Base-by-base conservation (phyloP, 139 green algal species). In the Yamagishiella unicocca region DNA sequence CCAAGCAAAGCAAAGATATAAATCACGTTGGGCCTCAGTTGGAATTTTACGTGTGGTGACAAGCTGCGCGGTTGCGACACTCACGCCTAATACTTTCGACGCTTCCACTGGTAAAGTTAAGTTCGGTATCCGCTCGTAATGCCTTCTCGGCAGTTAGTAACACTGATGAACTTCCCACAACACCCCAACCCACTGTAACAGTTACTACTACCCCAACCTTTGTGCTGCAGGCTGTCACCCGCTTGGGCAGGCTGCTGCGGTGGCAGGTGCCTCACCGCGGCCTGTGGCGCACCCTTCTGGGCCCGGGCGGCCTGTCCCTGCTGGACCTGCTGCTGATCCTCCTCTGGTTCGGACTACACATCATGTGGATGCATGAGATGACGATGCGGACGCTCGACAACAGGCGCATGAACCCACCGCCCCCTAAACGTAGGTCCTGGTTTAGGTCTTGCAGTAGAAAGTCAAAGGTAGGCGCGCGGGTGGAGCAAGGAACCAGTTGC, bases 281-380 rank as follows among this genome's bases (percentile, higher is more conserved):
- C 19, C 45, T 86, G 43, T 86, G 80, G 80, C 80, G 64, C 62
- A 3, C 43, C 1, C 37, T 86, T 2, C 62, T 77, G 43, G 80
- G 80, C 45, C 77, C 77, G 29, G 61, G 38, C 61, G 64, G 64
- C 35, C 80, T 86, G 8, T 68, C 62, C 0, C 0, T 86, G 4
- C 80, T 86, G 61, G 80, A 86, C n/a, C 64, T 86, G 31, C 19
- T 86, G 2, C 64, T 86, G 24, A 38, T 86, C 43, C 66, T 86
- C 21, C 46, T 86, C 8, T 86, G 80, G 80, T 19, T 86, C 3
- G 80, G 42, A 1, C 53, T 86, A 19, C 80, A 86, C 80, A 27
- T 53, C 43, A 35, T 86, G 80, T 86, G 80, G 80, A 54, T 86
- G 40, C 21, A 54, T 9, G 80, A 86, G n/a, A 86, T 77, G 64